phyloP scores from a whole-genome alignment of 768 basidiomycete genomes.

The Nidula microcarpa region DNA sequence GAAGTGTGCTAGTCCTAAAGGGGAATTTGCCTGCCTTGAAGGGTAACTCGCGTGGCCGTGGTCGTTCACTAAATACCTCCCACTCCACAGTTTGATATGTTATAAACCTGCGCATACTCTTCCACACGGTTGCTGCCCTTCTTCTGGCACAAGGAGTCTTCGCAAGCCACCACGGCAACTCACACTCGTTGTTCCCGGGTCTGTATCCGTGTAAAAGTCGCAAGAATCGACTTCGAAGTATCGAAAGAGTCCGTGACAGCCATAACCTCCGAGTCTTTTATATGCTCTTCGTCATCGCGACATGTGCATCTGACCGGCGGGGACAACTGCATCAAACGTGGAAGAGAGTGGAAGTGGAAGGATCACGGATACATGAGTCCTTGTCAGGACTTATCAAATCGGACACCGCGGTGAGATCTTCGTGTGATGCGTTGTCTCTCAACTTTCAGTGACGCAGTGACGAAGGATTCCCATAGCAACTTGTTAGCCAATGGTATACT shows the following conservation, averaged over 20 bases:
- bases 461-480: too few relatives aligned
- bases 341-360: too few relatives aligned
- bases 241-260: not conserved
- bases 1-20: not conserved
- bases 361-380: too few relatives aligned
- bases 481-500: too few relatives aligned
- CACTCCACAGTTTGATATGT: not conserved
- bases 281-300: too few relatives aligned
- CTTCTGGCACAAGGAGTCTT: not conserved
- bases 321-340: too few relatives aligned
- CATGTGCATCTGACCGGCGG: too few relatives aligned
- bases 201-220: not conserved
- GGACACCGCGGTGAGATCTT: too few relatives aligned
- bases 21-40: not conserved
- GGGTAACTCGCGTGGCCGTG: not conserved
- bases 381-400: too few relatives aligned
- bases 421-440: too few relatives aligned
- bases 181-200: not conserved
- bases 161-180: not conserved
- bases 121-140: not conserved
- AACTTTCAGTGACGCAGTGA: too few relatives aligned
- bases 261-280: not conserved
- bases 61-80: not conserved
- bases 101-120: not conserved
- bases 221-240: not conserved